Evolutionary conservation across 768 basidiomycete species (phyloP).

Genomic region (Mycena crocata): DNA sequence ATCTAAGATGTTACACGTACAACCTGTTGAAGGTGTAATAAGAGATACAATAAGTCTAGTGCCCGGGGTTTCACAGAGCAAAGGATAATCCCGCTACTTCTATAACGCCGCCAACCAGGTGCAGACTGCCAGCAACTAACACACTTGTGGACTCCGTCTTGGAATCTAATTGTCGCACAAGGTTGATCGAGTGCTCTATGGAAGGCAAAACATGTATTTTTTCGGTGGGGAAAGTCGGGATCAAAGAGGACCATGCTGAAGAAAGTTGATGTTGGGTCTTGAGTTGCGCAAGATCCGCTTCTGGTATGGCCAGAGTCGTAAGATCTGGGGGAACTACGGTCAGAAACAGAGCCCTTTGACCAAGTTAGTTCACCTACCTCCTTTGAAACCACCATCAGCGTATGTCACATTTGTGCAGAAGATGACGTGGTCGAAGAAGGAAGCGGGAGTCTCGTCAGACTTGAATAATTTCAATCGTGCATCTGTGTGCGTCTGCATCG

Average conservation of each 20-base stretch:
- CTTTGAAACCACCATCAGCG: constrained; percentile 88
- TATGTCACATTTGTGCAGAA: constrained; percentile 99
- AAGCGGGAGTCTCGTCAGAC: constrained; percentile 48
- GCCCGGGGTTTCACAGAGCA: constrained; percentile 57
- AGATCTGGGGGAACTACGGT: constrained; percentile 67
- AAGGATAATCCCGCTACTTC: constrained; percentile 88
- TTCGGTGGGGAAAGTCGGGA: constrained; percentile 69
- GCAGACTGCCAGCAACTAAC: constrained; percentile 93
- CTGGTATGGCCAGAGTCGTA: constrained; percentile 73
- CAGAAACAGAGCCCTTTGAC: neutral
- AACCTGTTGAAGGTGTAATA: constrained; percentile 50
- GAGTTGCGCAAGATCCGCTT: constrained; percentile 71
- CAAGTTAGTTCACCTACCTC: constrained; percentile 62
- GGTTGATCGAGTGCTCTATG: constrained; percentile 87
- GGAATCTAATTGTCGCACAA: constrained; percentile 61
- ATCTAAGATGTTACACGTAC: constrained; percentile 26
- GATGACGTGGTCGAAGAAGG: constrained; percentile 86
- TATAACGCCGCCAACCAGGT: constrained; percentile 93
- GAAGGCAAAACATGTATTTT: constrained; percentile 86
- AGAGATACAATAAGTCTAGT: constrained; percentile 32
- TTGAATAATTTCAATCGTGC: constrained; percentile 57
- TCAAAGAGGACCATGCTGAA: constrained; percentile 74
- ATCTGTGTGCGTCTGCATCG: constrained; percentile 65
- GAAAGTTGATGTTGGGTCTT: constrained; percentile 83
- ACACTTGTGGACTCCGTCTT: constrained; percentile 57